Evolutionary conservation across 2,329 filamentous ascomycete species (phyloP).

Genomic region (Lecanicillium sp.): DNA sequence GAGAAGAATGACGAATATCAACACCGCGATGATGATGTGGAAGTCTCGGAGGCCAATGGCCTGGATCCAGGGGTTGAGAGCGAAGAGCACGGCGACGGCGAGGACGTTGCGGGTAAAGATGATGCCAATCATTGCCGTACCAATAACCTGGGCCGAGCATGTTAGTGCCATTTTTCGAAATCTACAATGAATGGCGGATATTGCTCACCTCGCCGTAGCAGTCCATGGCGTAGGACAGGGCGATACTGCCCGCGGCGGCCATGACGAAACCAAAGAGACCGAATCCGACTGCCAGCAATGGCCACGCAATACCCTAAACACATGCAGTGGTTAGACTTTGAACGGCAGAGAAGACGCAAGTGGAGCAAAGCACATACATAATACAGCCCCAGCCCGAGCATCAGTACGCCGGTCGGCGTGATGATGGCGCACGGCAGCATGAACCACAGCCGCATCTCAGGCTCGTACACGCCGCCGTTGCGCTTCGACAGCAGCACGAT

Average conservation of each 20-base stretch:
- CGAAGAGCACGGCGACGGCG: constrained; percentile 25
- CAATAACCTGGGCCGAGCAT: constrained; percentile 4
- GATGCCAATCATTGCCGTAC: constrained; percentile 25
- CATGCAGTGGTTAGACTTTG: neutral
- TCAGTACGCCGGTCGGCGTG: neutral
- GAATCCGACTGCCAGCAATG: constrained; percentile 5
- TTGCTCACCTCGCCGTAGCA: constrained; percentile 11
- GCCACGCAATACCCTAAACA: constrained; percentile 6
- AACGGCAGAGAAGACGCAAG: neutral
- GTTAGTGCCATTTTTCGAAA: neutral
- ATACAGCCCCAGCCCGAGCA: constrained; percentile 2
- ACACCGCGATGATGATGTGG: constrained; percentile 21
- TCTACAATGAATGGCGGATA: too few relatives aligned
- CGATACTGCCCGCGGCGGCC: neutral
- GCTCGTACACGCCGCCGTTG: constrained; percentile 36
- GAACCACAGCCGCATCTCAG: constrained; percentile 36
- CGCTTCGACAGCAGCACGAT: constrained; percentile 29
- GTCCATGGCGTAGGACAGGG: constrained; percentile 13
- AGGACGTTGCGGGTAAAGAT: constrained; percentile 28
- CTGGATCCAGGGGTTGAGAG: constrained; percentile 25
- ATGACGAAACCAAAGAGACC: constrained; percentile 9
- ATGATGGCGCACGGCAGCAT: constrained; percentile 3
- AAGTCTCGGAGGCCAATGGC: constrained; percentile 26
- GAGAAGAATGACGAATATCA: constrained; percentile 21
- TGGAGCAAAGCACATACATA: neutral